Base-by-base conservation (phyloP, 2,329 filamentous ascomycete species). In the Aspergillus proliferans region DNA sequence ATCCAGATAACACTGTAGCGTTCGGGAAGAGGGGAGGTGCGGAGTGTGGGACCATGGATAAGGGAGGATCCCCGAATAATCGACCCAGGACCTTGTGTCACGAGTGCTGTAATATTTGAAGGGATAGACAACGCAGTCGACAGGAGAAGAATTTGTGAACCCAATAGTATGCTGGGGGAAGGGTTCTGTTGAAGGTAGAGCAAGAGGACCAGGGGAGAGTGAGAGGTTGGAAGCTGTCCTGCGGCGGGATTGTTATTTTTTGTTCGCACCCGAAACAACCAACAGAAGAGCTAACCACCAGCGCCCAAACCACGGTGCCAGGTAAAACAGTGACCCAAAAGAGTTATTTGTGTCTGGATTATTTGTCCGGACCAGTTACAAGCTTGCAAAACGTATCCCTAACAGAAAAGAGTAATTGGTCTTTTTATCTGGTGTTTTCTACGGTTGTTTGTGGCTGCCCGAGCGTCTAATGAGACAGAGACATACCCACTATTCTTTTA, bases 41-140 rank as follows among this genome's bases (percentile, higher is more conserved):
- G 58, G 58, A 60, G 55, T 59, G 62, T 54, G 60, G 58, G 64
- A 68, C 59, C 67, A 69, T 68, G 56, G 56, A 62, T 57, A 52
- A 50, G 18, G 38, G 38, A 40, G 56, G 48, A 45, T 55, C 52
- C 43, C 54, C 53, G 58, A 53, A 51, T 53, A 53, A 55, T 58
- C 54, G 54, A 60, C 52, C 57, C 38, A 40, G 38, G 38, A 40
- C 15, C 10, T 40, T 19, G 38, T 21, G 18, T 10, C 9, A 21
- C 19, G 1, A 21, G 15, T 18, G 18, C 18, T 40, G 19, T 40
- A 22, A 8, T 40, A 21, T 18, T 38, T 38, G 14, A 3, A n/a
- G n/a, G 34, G n/a, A 5, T 38, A 45, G 26, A 21, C 5, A 10
- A 24, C 10, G 39, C 8, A 39, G 40, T 10, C 24, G 10, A 33